A percentile compares a stretch with the other conserved stretches of the same genome.
Conservation (phyloP, 495 filamentous ascomycete genomes). For the Darksidea phi region DNA sequence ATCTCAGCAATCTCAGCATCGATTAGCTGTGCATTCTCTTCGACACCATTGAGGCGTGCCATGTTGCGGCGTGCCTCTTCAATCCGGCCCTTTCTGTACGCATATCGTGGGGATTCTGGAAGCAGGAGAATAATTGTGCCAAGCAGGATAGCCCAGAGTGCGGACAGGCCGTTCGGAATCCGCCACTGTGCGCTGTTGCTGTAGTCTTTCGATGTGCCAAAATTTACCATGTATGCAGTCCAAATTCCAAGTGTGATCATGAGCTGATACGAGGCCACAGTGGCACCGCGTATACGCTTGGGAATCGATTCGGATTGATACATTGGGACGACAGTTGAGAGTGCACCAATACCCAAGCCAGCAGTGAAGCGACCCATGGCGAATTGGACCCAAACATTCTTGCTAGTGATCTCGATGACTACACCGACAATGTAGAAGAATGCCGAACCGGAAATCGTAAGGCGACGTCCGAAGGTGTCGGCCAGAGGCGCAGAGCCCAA, state of each 20-base stretch:
- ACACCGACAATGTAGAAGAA: conserved; percentile 28
- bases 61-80: conserved; percentile 8
- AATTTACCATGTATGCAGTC: conserved; percentile 70
- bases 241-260: conserved; percentile 79
- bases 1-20: conserved; percentile 10
- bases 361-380: conserved; percentile 68
- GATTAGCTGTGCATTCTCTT: conserved; percentile 9
- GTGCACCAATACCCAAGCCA: conserved; percentile 75
- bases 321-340: conserved; percentile 63
- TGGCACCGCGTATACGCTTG: conserved; percentile 75
- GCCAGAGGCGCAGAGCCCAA: conserved; percentile 8
- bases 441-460: conserved; percentile 5
- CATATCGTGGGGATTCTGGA: conserved; percentile 22
- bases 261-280: conserved; percentile 77
- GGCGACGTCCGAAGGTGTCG: conserved; percentile 22
- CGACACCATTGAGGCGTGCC: conserved; percentile 3
- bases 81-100: background rate
- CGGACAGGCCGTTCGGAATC: conserved; percentile 15
- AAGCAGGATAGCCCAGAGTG: conserved; percentile 10
- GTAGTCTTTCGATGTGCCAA: conserved; percentile 44
- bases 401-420: conserved; percentile 25
- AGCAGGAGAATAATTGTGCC: conserved; percentile 18
- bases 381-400: conserved; percentile 16
- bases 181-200: conserved; percentile 3
- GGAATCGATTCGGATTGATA: conserved; percentile 79